These are phyloP conservation scores for Solanum lycopersicoides DNA, from an alignment of 257 asterid genomes.

Conservation along the genomic window DNA sequence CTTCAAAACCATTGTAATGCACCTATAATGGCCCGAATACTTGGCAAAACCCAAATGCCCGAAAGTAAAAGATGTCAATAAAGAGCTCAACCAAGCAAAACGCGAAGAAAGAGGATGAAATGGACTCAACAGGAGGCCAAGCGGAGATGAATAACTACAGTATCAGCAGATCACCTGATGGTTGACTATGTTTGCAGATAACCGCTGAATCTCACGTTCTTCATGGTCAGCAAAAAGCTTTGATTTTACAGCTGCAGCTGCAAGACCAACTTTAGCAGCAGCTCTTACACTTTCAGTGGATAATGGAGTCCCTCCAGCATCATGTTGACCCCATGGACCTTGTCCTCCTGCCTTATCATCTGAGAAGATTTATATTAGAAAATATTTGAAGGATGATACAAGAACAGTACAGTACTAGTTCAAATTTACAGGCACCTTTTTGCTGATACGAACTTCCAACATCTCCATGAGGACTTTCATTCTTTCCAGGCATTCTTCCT, in stretches of 20 bases:
- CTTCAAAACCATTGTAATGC: background rate
- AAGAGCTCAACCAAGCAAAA: background rate
- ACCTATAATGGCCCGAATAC: background rate
- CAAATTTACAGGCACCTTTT: constrained; percentile 25
- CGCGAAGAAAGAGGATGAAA: background rate
- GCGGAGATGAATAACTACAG: background rate
- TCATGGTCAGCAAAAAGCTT: constrained; percentile 98
- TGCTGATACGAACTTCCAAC: constrained; percentile 18
- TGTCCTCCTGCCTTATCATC: constrained; percentile 17
- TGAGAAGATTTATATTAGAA: constrained; percentile 9
- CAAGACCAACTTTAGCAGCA: constrained; percentile 93
- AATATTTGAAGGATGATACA: background rate
- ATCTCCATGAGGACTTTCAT: constrained; percentile 39
- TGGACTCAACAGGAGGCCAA: background rate
- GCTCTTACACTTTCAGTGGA: constrained; percentile 56
- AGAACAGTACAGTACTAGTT: background rate
- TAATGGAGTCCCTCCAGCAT: constrained; percentile 39
- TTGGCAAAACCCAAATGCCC: background rate
- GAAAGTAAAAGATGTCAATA: background rate
- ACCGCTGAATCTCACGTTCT: constrained; percentile 96
- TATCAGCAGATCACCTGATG: constrained; percentile 54
- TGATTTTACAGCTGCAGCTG: constrained; percentile 86
- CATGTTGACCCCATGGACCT: constrained; percentile 44
- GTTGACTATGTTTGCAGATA: constrained; percentile 89
- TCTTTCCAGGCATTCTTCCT: constrained; percentile 22